Base-by-base conservation (phyloP, 2,329 filamentous ascomycete genomes). In the Phyllosticta citriasiana region DNA sequence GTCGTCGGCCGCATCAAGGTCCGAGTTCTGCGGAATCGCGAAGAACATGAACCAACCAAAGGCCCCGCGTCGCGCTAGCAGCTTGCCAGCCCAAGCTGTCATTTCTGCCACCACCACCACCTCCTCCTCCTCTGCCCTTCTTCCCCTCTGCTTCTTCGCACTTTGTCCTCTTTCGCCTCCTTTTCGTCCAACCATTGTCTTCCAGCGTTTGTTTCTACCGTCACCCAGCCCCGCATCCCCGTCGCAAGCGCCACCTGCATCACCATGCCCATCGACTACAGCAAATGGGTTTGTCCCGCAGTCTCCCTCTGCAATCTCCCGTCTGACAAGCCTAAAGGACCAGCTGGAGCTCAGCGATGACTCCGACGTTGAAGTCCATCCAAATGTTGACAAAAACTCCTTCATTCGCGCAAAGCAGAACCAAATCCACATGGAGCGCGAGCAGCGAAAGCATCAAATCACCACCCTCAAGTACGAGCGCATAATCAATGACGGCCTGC, bases 401-500 rank as follows among this genome's bases (percentile, higher is more conserved):
- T 99, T 99, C 76, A 99, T 99, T 74, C 90, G 93, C 66, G 95
- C 94, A 66, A 99, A 99, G 78, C 94, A 97, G 79, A 88, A 87
- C 68, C 92, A 99, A 77, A 99, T 99, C 69, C 94, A 99, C 75
- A 86, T 92, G 71, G 88, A 97, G 73, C 88, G 94, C 60, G 81
- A 86, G 67, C 88, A 95, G 70, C 88, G 94, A 62, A 90, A 88
- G 72, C 86, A 89, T 68, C 88, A 96, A 70, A 97, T 99, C 73
- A 87, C 89, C 69, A 94, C 91, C 6, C 82, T 94, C 67, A 93
- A 93, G 77, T 97, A 96, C 76, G 94, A 95, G 77, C 87, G 89
- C 64, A 84, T 90, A 69, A 87, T 99, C 78, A 97, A 99, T 76
- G 89, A 97, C 78, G 90, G 89, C 57, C 82, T 99, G 27, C 83